Conservation (phyloP, 2,329 filamentous ascomycete genomes). For the Fusarium buharicum region DNA sequence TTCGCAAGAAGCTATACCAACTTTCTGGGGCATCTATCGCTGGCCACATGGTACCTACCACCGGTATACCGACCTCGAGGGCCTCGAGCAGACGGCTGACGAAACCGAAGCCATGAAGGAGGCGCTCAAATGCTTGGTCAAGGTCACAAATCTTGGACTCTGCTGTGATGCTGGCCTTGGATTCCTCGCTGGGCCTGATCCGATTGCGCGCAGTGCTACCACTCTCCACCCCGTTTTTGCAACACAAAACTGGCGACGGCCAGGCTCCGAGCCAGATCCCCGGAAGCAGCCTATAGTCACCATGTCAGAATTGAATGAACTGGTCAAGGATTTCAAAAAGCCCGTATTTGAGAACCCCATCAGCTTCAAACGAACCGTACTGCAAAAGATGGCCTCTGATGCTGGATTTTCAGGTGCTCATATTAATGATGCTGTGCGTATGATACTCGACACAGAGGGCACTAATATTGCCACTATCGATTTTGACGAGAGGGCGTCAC, state of each 20-base stretch:
- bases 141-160: slow-evolving; percentile 71
- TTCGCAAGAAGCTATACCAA: slow-evolving; percentile 62
- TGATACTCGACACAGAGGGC: slow-evolving; percentile 52
- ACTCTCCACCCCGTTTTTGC: slow-evolving; percentile 52
- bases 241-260: slow-evolving; percentile 42
- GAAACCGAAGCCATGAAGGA: slow-evolving; percentile 69
- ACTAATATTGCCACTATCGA: slow-evolving; percentile 46
- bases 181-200: slow-evolving; percentile 72
- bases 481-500: slow-evolving; percentile 48
- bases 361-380: slow-evolving; percentile 47
- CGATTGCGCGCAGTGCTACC: slow-evolving; percentile 58
- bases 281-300: slow-evolving; percentile 32
- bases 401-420: slow-evolving; percentile 50
- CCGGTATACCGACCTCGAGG: slow-evolving; percentile 67
- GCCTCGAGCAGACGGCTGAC: slow-evolving; percentile 71
- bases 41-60: slow-evolving; percentile 71
- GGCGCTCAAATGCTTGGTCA: slow-evolving; percentile 66
- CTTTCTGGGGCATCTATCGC: slow-evolving; percentile 72
- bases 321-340: slow-evolving; percentile 37
- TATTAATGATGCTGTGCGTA: slow-evolving; percentile 49
- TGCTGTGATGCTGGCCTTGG: slow-evolving; percentile 75
- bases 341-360: slow-evolving; percentile 41
- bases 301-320: slow-evolving; percentile 43
- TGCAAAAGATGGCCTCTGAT: slow-evolving; percentile 53
- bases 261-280: slow-evolving; percentile 21